Percentiles rank a stretch among this genome's conserved stretches.
These are phyloP conservation scores for Rubroshorea leprosula DNA, from an alignment of 345 rosid genomes.

Conservation along the genomic window DNA sequence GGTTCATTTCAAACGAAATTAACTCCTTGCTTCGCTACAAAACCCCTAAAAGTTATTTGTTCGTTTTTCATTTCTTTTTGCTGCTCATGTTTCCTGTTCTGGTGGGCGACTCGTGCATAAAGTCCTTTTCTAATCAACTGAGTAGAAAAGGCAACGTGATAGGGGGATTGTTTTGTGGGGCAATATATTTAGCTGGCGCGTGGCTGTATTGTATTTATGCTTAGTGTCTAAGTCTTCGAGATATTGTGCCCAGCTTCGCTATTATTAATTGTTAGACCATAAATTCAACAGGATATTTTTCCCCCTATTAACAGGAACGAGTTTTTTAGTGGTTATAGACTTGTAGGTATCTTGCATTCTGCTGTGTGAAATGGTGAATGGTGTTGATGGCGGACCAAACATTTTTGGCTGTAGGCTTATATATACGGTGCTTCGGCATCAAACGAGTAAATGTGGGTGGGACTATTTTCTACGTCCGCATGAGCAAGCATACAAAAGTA, in stretches of 20 bases:
- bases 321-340: neutral
- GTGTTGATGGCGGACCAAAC: neutral
- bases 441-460: neutral
- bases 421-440: neutral
- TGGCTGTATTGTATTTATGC: neutral
- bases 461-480: neutral
- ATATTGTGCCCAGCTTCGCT: neutral
- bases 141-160: neutral
- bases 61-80: neutral
- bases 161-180: neutral
- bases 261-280: neutral
- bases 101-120: neutral
- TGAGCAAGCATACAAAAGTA: neutral
- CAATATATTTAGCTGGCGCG: neutral
- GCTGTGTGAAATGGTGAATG: neutral
- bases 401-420: neutral
- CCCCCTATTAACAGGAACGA: neutral
- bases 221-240: neutral
- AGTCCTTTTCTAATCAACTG: neutral
- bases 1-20: no score
- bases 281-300: neutral
- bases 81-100: neutral
- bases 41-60: no score
- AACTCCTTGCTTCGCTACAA: no score
- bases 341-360: neutral